A percentile compares a stretch with the other conserved stretches of the same genome.
These are phyloP conservation scores for Aspergillus thermomutatus DNA, from an alignment of 2,329 filamentous ascomycete species.

Conservation along the genomic window DNA sequence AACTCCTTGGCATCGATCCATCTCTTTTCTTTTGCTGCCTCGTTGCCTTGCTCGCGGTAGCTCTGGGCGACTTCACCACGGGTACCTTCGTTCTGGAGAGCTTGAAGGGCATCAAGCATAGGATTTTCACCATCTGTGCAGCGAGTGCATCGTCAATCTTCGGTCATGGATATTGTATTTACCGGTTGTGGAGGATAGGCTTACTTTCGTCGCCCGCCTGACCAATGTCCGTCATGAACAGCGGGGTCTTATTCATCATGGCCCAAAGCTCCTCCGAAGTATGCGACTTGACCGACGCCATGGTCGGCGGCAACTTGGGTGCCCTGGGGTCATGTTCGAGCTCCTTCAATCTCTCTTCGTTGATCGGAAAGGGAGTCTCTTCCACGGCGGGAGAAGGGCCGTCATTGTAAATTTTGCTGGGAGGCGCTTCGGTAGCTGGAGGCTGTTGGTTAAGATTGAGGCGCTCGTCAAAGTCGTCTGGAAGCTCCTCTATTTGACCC, in stretches of 20 bases:
- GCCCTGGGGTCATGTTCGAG: conserved; percentile 27
- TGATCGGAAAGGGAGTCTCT: conserved; percentile 39
- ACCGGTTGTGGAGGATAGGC: conserved; percentile 8
- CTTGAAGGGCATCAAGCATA: conserved; percentile 80
- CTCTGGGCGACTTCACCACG: conserved; percentile 75
- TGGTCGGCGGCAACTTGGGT: conserved; percentile 54
- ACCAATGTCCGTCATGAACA: conserved; percentile 93
- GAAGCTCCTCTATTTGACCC: conserved; percentile 52
- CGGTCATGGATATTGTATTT: not conserved
- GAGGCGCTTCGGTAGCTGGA: conserved; percentile 8
- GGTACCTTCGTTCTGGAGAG: conserved; percentile 89
- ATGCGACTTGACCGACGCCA: conserved; percentile 56
- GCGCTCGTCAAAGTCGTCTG: conserved; percentile 49
- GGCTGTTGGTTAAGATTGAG: conserved; percentile 40
- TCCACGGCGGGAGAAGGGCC: conserved; percentile 21
- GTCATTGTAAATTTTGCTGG: conserved; percentile 1
- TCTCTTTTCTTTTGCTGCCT: conserved; percentile 69
- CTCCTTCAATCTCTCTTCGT: conserved; percentile 32
- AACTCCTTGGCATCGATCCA: conserved; percentile 87
- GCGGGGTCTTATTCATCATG: conserved; percentile 68
- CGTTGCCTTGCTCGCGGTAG: conserved; percentile 91
- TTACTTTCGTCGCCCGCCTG: conserved; percentile 55
- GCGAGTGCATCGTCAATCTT: not conserved
- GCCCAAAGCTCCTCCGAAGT: conserved; percentile 59
- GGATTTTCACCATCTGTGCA: conserved; percentile 65